Base-by-base conservation (phyloP, 2,329 filamentous ascomycete species). In the Cryphonectria radicalis region DNA sequence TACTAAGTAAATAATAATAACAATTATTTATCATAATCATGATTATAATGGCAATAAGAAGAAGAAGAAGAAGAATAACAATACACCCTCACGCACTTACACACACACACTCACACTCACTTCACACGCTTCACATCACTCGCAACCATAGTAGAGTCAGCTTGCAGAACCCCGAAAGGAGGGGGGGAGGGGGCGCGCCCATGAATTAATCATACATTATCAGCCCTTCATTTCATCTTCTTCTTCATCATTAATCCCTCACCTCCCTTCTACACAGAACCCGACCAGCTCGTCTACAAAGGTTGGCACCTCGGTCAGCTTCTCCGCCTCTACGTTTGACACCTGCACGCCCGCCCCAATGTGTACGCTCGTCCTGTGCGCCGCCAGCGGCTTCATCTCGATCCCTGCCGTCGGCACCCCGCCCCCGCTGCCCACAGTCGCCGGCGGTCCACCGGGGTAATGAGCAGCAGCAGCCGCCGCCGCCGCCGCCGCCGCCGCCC, bases 281-380 rank as follows among this genome's bases (percentile, higher is more conserved):
- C 74, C 73, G 73, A 84, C 84, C 50, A 85, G 74, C 72, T 84
- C 83, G 71, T 85, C 84, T 37, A 85, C 83, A 76, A 84, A 85
- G 2, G 82, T 85, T 71, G 68, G 77, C 72, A 66, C 74, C 46
- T 81, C 79, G 7, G 76, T 79, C 37, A 75, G 75, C 62, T 79
- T 80, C 73, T 82, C 81, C 40, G 79, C 80, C 64, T 79, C 79
- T 8, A 80, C 74, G 22, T 79, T 78, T 0, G 81, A 78, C 13
- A 77, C 77, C 62, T 78, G 77, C 7, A 75, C 71, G 4, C 71
- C 74, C 8, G 72, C 67, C 3, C 76, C 77, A 5, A 75, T 70
- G 63, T 77, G 75, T 25, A 79, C 70, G 13, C 74, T 74, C 28
- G 66, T 37, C 50, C 66, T 42, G 68, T 57, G 68, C 7, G 72